A percentile compares a stretch with the other conserved stretches of the same genome.
Evolutionary conservation across 208 protist genomes (phyloP).

Genomic region (Herpetomonas samuelpessoai): DNA sequence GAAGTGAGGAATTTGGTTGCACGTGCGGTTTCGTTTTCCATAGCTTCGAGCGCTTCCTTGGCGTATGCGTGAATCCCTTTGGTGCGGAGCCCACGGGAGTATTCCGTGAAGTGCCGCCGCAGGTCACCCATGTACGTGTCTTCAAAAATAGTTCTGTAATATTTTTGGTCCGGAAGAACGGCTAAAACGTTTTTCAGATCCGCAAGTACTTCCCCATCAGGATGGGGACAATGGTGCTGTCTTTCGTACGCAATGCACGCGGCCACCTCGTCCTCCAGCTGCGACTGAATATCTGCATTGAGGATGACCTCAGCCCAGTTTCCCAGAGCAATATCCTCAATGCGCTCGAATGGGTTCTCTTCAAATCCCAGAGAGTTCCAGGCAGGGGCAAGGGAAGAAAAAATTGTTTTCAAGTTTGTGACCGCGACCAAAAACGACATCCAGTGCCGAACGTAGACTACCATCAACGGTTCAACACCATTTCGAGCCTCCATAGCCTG

Average conservation of each 20-base stretch:
- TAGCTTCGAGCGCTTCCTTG: constrained; percentile 11
- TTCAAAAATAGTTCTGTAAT: constrained; percentile 38
- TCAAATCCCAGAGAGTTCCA: constrained; percentile 25
- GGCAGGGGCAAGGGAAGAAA: constrained; percentile 32
- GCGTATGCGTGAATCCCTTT: constrained; percentile 16
- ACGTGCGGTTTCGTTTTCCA: constrained; percentile 23
- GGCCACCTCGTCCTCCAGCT: constrained; percentile 21
- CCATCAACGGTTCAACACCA: background rate
- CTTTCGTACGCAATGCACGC: constrained; percentile 21
- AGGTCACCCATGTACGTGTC: constrained; percentile 28
- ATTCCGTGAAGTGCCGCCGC: constrained; percentile 20
- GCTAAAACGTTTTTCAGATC: constrained; percentile 43
- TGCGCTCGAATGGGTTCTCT: constrained; percentile 29
- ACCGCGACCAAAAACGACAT: constrained; percentile 32
- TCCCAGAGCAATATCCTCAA: constrained; percentile 31
- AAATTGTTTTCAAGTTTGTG: constrained; percentile 41
- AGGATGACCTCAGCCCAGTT: constrained; percentile 34
- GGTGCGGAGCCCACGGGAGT: constrained; percentile 7
- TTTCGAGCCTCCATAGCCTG: background rate
- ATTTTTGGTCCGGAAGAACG: constrained; percentile 33
- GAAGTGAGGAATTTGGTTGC: constrained; percentile 24
- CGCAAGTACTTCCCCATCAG: constrained; percentile 11
- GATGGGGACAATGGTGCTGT: background rate
- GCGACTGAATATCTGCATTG: constrained; percentile 6
- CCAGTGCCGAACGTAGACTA: constrained; percentile 7